A percentile compares a stretch with the other conserved stretches of the same genome.
Conservation (phyloP, 306 rosid genomes). For the Delonix regia region DNA sequence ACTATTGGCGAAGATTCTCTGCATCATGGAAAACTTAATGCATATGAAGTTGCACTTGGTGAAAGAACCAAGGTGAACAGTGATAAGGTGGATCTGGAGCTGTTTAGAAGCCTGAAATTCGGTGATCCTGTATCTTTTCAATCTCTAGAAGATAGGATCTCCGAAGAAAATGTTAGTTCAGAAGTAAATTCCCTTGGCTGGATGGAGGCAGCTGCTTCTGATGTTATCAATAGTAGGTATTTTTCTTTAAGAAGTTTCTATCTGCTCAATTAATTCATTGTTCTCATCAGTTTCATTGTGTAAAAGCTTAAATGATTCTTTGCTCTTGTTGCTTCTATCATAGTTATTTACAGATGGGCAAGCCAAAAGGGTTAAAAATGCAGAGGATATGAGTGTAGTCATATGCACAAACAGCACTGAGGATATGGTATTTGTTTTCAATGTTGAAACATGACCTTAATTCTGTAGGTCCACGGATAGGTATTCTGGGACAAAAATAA, state of each 20-base stretch:
- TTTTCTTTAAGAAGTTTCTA: constrained; percentile 30
- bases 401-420: not conserved
- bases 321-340: constrained; percentile 26
- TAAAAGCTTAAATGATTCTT: constrained; percentile 13
- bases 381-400: not conserved
- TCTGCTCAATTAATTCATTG: not conserved
- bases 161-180: constrained; percentile 47
- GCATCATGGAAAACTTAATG: constrained; percentile 50
- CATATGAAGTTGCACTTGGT: constrained; percentile 63
- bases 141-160: constrained; percentile 56
- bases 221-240: constrained; percentile 77
- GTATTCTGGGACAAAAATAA: not conserved
- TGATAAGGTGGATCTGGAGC: constrained; percentile 46
- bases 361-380: constrained; percentile 2
- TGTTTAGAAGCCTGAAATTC: constrained; percentile 54
- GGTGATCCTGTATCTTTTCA: constrained; percentile 67
- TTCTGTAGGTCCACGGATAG: not conserved
- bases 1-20: constrained; percentile 55
- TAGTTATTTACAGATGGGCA: constrained; percentile 10
- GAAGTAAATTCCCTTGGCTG: constrained; percentile 75
- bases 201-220: constrained; percentile 74
- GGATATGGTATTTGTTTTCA: not conserved
- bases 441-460: constrained; percentile 11
- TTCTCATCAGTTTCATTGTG: not conserved
- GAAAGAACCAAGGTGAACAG: constrained; percentile 42